Percentiles rank a stretch among this genome's conserved stretches.
phyloP scores from a whole-genome alignment of 2,329 filamentous ascomycete genomes.

The Talaromyces islandicus region DNA sequence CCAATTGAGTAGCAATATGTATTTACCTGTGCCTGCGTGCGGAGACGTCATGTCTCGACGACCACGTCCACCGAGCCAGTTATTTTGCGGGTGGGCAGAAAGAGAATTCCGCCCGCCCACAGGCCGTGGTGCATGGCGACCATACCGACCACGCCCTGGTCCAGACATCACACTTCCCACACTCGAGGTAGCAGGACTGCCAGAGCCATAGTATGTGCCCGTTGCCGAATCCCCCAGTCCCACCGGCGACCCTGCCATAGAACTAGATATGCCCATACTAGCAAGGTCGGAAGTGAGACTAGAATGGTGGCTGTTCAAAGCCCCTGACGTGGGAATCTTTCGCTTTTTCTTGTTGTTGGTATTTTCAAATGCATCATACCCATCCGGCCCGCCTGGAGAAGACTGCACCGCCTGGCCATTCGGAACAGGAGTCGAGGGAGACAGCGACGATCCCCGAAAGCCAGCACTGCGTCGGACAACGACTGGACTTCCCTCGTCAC shows the following conservation, averaged over 20 bases:
- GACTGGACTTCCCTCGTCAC: conserved; percentile 52
- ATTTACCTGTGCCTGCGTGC: conserved; percentile 34
- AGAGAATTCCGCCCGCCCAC: conserved; percentile 57
- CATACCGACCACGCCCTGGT: conserved; percentile 75
- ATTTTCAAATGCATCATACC: conserved; percentile 96
- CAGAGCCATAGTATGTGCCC: conserved; percentile 53
- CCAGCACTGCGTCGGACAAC: conserved; percentile 37
- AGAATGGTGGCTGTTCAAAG: conserved; percentile 55
- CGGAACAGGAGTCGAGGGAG: conserved; percentile 24
- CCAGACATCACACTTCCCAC: conserved; percentile 71
- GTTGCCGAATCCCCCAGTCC: conserved; percentile 41
- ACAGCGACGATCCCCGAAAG: conserved; percentile 32
- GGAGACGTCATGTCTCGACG: conserved; percentile 43
- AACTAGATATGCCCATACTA: conserved; percentile 53
- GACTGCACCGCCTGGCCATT: conserved; percentile 38
- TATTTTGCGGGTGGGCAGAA: conserved; percentile 50
- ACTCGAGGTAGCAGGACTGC: conserved; percentile 44
- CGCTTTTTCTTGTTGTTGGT: conserved; percentile 99
- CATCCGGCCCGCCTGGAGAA: conserved; percentile 71
- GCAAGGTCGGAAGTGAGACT: conserved; percentile 59
- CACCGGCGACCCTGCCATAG: conserved; percentile 40
- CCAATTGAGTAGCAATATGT: conserved; percentile 9
- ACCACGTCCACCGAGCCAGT: conserved; percentile 46
- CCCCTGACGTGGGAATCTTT: conserved; percentile 88
- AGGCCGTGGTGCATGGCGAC: conserved; percentile 47